Evolutionary conservation across 306 rosid genomes (phyloP).

Genomic region (Vicia faba): DNA sequence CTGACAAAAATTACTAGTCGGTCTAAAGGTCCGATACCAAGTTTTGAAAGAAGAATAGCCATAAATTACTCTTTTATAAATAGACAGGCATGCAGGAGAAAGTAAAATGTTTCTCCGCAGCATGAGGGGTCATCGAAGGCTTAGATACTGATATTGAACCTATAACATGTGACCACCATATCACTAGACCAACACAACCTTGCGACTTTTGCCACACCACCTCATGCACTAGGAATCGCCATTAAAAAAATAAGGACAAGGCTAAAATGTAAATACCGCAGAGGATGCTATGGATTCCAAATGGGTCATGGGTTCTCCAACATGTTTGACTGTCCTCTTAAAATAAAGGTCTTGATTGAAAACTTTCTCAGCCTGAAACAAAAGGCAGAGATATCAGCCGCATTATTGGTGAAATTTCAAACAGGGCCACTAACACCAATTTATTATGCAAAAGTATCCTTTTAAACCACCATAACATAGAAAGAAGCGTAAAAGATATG

Average conservation of each 20-base stretch:
- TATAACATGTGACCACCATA: constrained; percentile 6
- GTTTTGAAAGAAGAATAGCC: not conserved
- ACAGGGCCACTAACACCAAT: constrained; percentile 18
- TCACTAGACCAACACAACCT: constrained; percentile 8
- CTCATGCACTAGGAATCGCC: constrained; percentile 28
- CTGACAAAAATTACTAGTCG: too few species aligned
- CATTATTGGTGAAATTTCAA: constrained; percentile 34
- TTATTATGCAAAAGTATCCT: constrained; percentile 21
- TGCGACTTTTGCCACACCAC: not conserved
- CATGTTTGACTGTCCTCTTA: constrained; percentile 87
- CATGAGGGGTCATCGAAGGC: constrained; percentile 1
- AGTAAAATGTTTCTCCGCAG: constrained; percentile 6
- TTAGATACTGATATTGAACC: constrained; percentile 11
- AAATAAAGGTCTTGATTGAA: constrained; percentile 95
- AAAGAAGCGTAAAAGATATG: constrained; percentile 14
- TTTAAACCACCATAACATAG: constrained; percentile 7
- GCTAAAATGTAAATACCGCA: constrained; percentile 59
- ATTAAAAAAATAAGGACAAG: constrained; percentile 15
- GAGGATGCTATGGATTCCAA: constrained; percentile 99
- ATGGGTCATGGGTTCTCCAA: constrained; percentile 98
- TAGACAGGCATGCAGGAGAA: constrained; percentile 6
- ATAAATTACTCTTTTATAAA: not conserved
- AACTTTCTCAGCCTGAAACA: constrained; percentile 87
- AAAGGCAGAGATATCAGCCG: constrained; percentile 32
- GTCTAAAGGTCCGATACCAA: too few species aligned